These are phyloP conservation scores for Ensete glaucum DNA, from an alignment of 176 grass and related monocot genomes.

Conservation along the genomic window DNA sequence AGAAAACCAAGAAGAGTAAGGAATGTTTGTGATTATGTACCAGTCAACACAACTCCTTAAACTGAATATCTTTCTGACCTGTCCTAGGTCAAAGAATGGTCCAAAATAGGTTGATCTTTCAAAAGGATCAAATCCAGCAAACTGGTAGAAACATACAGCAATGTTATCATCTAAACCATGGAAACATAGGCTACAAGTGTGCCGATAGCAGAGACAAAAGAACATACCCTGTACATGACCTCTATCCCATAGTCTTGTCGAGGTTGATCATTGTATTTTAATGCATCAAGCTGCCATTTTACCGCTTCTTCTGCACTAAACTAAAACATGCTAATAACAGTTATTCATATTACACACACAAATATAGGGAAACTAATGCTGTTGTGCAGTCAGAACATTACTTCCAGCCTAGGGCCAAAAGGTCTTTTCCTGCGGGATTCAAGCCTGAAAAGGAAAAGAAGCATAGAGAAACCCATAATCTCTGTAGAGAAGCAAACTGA, in stretches of 20 bases:
- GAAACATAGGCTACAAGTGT: background rate
- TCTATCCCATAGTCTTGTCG: slow-evolving; percentile 87
- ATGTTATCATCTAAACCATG: background rate
- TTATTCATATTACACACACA: slow-evolving; percentile 7
- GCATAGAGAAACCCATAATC: background rate
- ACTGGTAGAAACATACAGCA: slow-evolving; percentile 38
- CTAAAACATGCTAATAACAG: slow-evolving; percentile 40
- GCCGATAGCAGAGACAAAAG: background rate
- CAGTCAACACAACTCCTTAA: background rate
- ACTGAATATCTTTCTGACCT: slow-evolving; percentile 34
- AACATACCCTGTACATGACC: slow-evolving; percentile 88
- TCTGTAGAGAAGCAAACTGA: background rate
- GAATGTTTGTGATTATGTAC: background rate
- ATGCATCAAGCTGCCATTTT: slow-evolving; percentile 67
- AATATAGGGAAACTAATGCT: background rate
- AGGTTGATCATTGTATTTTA: slow-evolving; percentile 87
- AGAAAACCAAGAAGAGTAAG: background rate
- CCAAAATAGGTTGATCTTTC: slow-evolving; percentile 96
- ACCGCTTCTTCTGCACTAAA: slow-evolving; percentile 87
- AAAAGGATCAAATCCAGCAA: slow-evolving; percentile 98
- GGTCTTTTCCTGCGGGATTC: slow-evolving; percentile 61
- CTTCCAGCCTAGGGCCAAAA: slow-evolving; percentile 69
- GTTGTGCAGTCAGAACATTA: slow-evolving; percentile 34
- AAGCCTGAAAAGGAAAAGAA: slow-evolving; percentile 40
- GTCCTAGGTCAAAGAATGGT: slow-evolving; percentile 75